Evolutionary conservation across 805 yeast species (phyloP).

Genomic region (Zygotorulaspora florentina): DNA sequence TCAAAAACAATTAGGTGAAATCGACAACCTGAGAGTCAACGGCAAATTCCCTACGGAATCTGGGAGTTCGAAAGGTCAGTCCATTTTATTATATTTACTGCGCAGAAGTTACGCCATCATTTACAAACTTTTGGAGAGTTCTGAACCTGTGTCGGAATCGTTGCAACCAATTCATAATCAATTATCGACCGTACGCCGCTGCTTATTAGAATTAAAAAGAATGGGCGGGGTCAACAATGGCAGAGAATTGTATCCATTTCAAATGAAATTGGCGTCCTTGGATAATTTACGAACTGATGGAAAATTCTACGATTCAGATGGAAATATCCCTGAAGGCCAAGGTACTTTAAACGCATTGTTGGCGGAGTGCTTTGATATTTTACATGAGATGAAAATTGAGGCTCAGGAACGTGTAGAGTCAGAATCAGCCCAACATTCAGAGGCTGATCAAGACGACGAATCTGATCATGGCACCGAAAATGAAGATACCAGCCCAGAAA

Average conservation of each 20-base stretch:
- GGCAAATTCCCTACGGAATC: conserved; percentile 48
- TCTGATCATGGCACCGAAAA: conserved; percentile 16
- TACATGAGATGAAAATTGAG: conserved; percentile 85
- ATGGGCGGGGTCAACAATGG: conserved; percentile 87
- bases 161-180: conserved; percentile 92
- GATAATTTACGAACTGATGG: conserved; percentile 89
- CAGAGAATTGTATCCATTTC: conserved; percentile 92
- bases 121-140: conserved; percentile 81
- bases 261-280: conserved; percentile 84
- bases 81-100: conserved; percentile 66
- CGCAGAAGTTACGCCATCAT: conserved; percentile 89
- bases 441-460: conserved; percentile 19
- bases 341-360: conserved; percentile 87
- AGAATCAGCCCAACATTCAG: conserved; percentile 13
- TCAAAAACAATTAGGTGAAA: conserved; percentile 65
- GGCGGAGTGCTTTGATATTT: conserved; percentile 91
- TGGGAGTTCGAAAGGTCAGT: conserved; percentile 49
- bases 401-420: conserved; percentile 56
- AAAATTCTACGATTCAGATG: conserved; percentile 74
- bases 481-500: conserved; percentile 16
- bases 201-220: conserved; percentile 82
- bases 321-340: conserved; percentile 95
- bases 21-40: conserved; percentile 67
- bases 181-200: conserved; percentile 82
- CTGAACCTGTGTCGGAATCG: conserved; percentile 95